Evolutionary conservation across 208 protist species (phyloP).

Genomic region (Leishmania martiniquensis): DNA sequence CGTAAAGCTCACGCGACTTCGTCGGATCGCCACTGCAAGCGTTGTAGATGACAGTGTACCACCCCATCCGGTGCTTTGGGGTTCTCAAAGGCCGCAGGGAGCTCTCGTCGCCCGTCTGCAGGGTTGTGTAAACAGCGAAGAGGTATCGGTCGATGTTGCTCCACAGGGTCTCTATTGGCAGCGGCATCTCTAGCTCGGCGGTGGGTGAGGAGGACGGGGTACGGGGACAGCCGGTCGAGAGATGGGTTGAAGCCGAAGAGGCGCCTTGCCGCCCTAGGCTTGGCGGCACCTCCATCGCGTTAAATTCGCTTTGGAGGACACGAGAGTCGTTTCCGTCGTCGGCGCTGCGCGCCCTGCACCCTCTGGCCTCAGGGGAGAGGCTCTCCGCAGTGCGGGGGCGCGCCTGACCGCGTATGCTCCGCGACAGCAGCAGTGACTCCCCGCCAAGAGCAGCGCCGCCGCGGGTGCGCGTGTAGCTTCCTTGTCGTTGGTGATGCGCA

Average conservation of each 20-base stretch:
- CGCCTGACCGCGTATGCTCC: slow-evolving; percentile 28
- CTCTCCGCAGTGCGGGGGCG: slow-evolving; percentile 8
- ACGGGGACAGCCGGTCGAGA: not conserved
- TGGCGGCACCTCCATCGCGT: slow-evolving; percentile 1
- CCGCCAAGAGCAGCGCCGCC: not conserved
- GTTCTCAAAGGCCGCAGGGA: slow-evolving; percentile 37
- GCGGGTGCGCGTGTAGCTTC: not conserved
- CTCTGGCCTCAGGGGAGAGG: slow-evolving; percentile 10
- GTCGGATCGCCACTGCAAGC: slow-evolving; percentile 54
- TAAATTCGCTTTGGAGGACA: not conserved
- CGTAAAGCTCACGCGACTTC: slow-evolving; percentile 64
- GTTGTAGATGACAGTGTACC: slow-evolving; percentile 77
- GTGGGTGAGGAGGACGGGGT: not conserved
- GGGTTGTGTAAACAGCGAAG: slow-evolving; percentile 40
- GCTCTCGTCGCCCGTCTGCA: slow-evolving; percentile 38
- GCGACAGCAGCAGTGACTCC: slow-evolving; percentile 27
- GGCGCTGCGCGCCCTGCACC: slow-evolving; percentile 6
- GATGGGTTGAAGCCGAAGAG: not conserved
- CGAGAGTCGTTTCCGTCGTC: slow-evolving; percentile 17
- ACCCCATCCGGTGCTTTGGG: slow-evolving; percentile 71
- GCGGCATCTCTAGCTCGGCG: not conserved
- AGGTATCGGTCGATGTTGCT: slow-evolving; percentile 50
- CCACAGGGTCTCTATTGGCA: slow-evolving; percentile 41
- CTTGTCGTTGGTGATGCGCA: not conserved
- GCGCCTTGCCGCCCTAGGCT: not conserved